phyloP scores from a whole-genome alignment of 2,329 filamentous ascomycete species.

The Trichoderma lentiforme region DNA sequence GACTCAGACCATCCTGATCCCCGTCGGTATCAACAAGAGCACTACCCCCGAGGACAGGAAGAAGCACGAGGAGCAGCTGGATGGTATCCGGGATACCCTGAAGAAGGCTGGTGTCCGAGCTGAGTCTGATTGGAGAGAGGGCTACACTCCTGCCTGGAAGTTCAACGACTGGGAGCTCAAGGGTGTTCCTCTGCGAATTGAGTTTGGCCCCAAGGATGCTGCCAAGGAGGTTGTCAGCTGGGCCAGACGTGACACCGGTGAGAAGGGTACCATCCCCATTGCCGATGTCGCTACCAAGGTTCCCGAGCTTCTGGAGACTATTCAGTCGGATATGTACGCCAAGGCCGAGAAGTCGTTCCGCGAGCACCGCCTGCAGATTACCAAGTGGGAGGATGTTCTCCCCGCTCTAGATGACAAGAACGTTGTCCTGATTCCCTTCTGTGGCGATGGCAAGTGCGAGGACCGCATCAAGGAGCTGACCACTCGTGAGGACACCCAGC shows the following conservation, averaged over 20 bases:
- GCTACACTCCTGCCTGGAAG: conserved; percentile 94
- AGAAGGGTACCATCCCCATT: conserved; percentile 78
- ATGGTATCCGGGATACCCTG: conserved; percentile 66
- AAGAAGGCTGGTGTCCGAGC: conserved; percentile 71
- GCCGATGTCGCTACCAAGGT: conserved; percentile 69
- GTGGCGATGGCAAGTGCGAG: conserved; percentile 77
- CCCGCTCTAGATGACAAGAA: conserved; percentile 90
- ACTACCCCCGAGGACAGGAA: conserved; percentile 75
- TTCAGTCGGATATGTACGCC: conserved; percentile 77
- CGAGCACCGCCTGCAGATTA: conserved; percentile 75
- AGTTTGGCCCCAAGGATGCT: conserved; percentile 93
- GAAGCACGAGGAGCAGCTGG: conserved; percentile 71
- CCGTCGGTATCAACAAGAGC: conserved; percentile 89
- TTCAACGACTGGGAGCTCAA: conserved; percentile 99
- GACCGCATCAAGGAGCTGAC: conserved; percentile 93
- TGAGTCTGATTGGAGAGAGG: conserved; percentile 80
- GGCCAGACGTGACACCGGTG: conserved; percentile 81
- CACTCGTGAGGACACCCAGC: conserved; percentile 66
- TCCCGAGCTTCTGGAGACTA: conserved; percentile 79
- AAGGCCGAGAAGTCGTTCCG: conserved; percentile 77
- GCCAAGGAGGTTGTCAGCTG: conserved; percentile 80
- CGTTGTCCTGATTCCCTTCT: conserved; percentile 87
- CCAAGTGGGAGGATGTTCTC: conserved; percentile 86
- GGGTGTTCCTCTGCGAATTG: conserved; percentile 87
- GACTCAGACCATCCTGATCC: conserved; percentile 81